Evolutionary conservation across 805 yeast species (phyloP).

Genomic region (Wickerhamiella shivajii): DNA sequence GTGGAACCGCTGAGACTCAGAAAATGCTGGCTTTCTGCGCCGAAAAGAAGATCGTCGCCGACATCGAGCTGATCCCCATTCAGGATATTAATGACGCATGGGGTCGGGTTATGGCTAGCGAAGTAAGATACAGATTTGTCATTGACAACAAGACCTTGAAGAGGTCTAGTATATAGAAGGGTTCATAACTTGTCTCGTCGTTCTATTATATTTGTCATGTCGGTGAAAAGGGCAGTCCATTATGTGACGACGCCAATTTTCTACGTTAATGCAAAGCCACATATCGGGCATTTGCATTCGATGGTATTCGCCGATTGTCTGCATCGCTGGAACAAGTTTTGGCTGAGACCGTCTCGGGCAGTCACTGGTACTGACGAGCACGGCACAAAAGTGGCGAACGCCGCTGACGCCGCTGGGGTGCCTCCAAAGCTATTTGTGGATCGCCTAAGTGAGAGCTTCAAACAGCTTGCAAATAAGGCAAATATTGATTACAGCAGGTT

Average conservation of each 20-base stretch:
- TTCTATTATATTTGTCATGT: too few species aligned
- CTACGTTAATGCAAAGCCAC: constrained; percentile 92
- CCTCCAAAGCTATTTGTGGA: constrained; percentile 63
- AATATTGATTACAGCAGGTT: constrained; percentile 56
- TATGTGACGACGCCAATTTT: constrained; percentile 72
- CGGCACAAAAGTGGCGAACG: constrained; percentile 84
- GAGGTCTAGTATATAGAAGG: too few species aligned
- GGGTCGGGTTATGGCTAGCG: constrained; percentile 12
- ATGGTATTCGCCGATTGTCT: constrained; percentile 72
- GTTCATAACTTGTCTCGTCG: too few species aligned
- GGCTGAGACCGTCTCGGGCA: constrained; percentile 35
- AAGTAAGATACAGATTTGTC: constrained; percentile 17
- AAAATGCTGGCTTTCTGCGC: constrained; percentile 55
- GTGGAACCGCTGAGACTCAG: constrained; percentile 52
- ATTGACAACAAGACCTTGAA: constrained; percentile 10
- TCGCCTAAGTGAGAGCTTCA: constrained; percentile 47
- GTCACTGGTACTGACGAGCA: constrained; percentile 97
- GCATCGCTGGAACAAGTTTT: constrained; percentile 52
- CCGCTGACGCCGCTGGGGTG: constrained; percentile 43
- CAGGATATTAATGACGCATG: constrained; percentile 14
- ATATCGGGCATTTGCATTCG: constrained; percentile 82
- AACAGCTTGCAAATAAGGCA: constrained; percentile 41
- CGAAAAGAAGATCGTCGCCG: constrained; percentile 41
- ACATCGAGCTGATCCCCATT: constrained; percentile 48
- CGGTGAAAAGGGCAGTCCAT: too few species aligned